A percentile compares a stretch with the other conserved stretches of the same genome.
Evolutionary conservation across 2,329 filamentous ascomycete genomes (phyloP).

Genomic region (Phyllosticta capitalensis): DNA sequence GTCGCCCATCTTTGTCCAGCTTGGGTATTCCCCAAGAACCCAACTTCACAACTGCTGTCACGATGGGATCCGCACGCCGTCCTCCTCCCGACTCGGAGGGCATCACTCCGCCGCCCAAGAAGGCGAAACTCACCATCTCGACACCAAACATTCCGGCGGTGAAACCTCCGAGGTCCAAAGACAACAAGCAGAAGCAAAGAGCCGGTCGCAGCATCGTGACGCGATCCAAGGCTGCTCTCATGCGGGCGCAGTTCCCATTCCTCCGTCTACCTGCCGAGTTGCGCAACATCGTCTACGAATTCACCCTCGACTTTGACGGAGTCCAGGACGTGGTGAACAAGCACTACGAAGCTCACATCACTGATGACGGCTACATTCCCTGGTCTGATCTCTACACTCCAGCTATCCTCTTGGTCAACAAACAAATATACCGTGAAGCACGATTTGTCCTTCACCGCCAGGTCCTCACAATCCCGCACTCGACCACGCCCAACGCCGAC

Average conservation of each 20-base stretch:
- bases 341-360: conserved; percentile 6
- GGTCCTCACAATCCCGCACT: conserved; percentile 4
- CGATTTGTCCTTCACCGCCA: conserved; percentile 7
- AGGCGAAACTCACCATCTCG: neutral
- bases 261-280: conserved; percentile 9
- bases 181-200: neutral
- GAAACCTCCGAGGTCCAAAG: neutral
- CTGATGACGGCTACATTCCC: neutral
- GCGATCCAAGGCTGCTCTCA: conserved; percentile 3
- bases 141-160: neutral
- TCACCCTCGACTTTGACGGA: conserved; percentile 8
- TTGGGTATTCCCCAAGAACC: neutral
- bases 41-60: neutral
- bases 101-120: neutral
- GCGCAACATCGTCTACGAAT: conserved; percentile 8
- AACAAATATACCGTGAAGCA: conserved; percentile 5
- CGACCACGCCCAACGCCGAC: neutral
- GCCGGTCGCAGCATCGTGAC: neutral
- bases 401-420: conserved; percentile 1
- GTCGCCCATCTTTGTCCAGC: neutral
- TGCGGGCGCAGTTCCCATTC: conserved; percentile 7
- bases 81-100: neutral
- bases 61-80: neutral
- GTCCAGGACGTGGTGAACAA: conserved; percentile 1
- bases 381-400: conserved; percentile 1